Evolutionary conservation across 768 basidiomycete genomes (phyloP).

Genomic region (Daedaleopsis sinensis): DNA sequence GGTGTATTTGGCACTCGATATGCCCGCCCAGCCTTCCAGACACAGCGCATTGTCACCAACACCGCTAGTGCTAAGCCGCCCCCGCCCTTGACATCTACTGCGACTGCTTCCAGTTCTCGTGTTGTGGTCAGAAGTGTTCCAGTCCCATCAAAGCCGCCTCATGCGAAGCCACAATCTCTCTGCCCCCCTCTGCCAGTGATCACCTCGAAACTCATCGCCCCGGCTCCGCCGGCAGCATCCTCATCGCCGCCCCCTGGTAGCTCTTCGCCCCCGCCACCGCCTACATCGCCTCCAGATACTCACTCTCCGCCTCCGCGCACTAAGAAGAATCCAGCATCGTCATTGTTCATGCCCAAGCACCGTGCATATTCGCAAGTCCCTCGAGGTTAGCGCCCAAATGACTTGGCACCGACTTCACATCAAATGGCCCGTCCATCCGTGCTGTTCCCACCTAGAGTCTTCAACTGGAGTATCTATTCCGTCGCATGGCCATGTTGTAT

Average conservation of each 20-base stretch:
- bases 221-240: constrained; percentile 3
- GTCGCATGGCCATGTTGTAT: background rate
- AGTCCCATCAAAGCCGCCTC: constrained; percentile 30
- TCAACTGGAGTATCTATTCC: background rate
- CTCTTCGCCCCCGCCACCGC: constrained; percentile 11
- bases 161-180: background rate
- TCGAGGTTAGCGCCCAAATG: constrained; percentile 15
- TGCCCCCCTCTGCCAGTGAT: background rate
- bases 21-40: constrained; percentile 45
- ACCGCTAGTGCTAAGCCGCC: constrained; percentile 15
- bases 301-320: constrained; percentile 38
- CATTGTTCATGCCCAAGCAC: constrained; percentile 76
- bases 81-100: constrained; percentile 10
- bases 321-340: constrained; percentile 67
- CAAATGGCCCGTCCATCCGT: background rate
- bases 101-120: constrained; percentile 34
- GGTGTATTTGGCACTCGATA: constrained; percentile 57
- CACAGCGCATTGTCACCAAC: constrained; percentile 27
- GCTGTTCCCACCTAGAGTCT: background rate
- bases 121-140: constrained; percentile 57
- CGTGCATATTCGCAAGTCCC: constrained; percentile 50
- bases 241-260: constrained; percentile 20
- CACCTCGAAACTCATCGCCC: background rate
- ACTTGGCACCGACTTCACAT: constrained; percentile 1
- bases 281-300: constrained; percentile 27